These are phyloP conservation scores for Canavalia gladiata DNA, from an alignment of 306 rosid species.

Conservation along the genomic window DNA sequence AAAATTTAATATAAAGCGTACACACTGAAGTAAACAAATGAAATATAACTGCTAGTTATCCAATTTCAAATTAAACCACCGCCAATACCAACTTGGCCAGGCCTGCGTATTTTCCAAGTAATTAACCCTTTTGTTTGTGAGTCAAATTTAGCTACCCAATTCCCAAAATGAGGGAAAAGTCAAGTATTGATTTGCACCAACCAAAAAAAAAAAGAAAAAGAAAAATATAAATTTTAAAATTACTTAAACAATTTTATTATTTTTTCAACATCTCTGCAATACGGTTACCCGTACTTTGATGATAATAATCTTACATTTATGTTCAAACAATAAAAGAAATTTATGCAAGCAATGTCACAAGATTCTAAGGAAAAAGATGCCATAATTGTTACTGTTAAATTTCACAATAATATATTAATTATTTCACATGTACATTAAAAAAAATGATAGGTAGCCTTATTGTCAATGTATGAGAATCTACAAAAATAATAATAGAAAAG, in stretches of 20 bases:
- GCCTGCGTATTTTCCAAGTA: slow-evolving; percentile 33
- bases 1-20: not conserved
- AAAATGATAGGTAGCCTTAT: not conserved
- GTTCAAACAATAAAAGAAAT: too few species aligned
- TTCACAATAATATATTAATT: too few species aligned
- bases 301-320: too few species aligned
- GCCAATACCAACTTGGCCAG: slow-evolving; percentile 7
- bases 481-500: not conserved
- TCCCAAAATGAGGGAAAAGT: not conserved
- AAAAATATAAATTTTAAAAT: not conserved
- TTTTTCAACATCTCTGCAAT: too few species aligned
- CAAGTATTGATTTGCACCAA: not conserved
- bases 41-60: not conserved
- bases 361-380: too few species aligned
- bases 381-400: too few species aligned
- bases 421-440: too few species aligned
- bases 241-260: too few species aligned
- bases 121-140: slow-evolving; percentile 7
- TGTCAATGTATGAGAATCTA: slow-evolving; percentile 5
- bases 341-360: too few species aligned
- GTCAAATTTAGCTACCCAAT: slow-evolving; percentile 26
- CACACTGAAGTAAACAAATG: not conserved
- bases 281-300: too few species aligned
- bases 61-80: slow-evolving; percentile 10
- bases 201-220: not conserved